Conservation (phyloP, 1,284 basidiomycete genomes). For the Puccinia novopanici region DNA sequence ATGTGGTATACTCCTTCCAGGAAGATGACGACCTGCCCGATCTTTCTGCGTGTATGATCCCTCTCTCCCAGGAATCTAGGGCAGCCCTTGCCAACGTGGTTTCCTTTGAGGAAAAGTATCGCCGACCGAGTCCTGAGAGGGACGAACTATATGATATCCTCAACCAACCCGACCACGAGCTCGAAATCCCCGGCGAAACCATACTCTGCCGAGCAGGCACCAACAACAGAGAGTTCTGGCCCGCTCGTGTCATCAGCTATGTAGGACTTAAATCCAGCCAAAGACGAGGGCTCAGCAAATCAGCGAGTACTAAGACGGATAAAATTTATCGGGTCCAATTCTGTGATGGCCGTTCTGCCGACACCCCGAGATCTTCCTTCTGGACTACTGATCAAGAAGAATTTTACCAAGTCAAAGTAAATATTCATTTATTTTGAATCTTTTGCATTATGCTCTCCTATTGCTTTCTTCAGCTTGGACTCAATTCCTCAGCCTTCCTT, state of each 20-base stretch:
- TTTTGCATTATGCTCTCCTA: not conserved
- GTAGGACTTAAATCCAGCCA: too few species aligned
- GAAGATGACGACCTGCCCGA: slow-evolving; percentile 37
- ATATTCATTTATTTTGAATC: not conserved
- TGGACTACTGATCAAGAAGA: slow-evolving; percentile 45
- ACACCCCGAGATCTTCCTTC: slow-evolving; percentile 28
- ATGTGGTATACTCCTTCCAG: slow-evolving; percentile 22
- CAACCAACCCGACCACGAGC: slow-evolving; percentile 32
- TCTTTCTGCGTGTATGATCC: slow-evolving; percentile 32
- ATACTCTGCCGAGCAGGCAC: not conserved
- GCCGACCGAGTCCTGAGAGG: not conserved
- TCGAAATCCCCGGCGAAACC: slow-evolving; percentile 26
- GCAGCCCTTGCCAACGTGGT: not conserved
- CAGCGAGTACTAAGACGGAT: not conserved
- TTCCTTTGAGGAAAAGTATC: not conserved
- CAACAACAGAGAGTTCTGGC: slow-evolving; percentile 30
- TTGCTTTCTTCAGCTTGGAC: slow-evolving; percentile 5
- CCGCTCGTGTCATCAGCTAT: too few species aligned
- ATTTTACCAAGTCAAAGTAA: slow-evolving; percentile 44
- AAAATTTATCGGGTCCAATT: slow-evolving; percentile 37
- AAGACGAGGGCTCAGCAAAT: too few species aligned
- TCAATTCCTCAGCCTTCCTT: not conserved
- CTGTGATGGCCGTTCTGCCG: slow-evolving; percentile 29
- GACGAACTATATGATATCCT: not conserved
- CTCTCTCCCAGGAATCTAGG: slow-evolving; percentile 32